Base-by-base conservation (phyloP, 768 basidiomycete genomes). In the Agrocybe pediades region DNA sequence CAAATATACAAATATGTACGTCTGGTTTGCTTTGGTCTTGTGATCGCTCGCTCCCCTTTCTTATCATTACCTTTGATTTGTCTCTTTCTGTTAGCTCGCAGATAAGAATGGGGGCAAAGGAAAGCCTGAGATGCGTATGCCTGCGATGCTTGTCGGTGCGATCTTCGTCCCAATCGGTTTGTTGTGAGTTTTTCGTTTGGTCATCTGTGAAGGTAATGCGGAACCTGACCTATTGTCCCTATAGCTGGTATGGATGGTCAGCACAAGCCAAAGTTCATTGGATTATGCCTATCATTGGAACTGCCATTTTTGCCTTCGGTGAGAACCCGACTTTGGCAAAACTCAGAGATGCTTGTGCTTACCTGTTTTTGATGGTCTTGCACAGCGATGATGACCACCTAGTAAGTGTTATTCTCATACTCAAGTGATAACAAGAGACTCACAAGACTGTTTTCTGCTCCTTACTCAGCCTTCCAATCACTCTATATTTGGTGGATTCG, bases 231-330 rank as follows among this genome's bases (percentile, higher is more conserved):
- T 33, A 33, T 44, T 9, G 15, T 23, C 9, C 17, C 44, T 13
- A 1, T n/a, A 80, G 78, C 60, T 88, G 88, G 88, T 91, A 88
- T 62, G 89, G 89, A n/a, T 91, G 88, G 89, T 87, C 88, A 15
- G 88, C 88, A 5, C 72, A 86, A 53, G 80, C 82, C 0, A 68
- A 68, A 42, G 56, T 82, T 0, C 87, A 90, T 60, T 90, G 87
- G 87, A 87, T 90, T 36, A 84, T 90, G 84, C 88, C 88, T 19
- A 87, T 90, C 57, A 71, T 79, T 47, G 85, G 84, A 3, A 76
- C 86, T 1, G 76, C 74, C 6, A 80, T 86, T 41, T 85, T 78
- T 55, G 81, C 82, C 6, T 86, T 87, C 52, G 68, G 68, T n/a
- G 33, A 15, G 48, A 13, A 16, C n/a, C 6, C 21, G n/a, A n/a